Percentiles rank a stretch among this genome's conserved stretches.
Conservation (phyloP, 805 yeast genomes). For the Cyberlindnera meyerae region DNA sequence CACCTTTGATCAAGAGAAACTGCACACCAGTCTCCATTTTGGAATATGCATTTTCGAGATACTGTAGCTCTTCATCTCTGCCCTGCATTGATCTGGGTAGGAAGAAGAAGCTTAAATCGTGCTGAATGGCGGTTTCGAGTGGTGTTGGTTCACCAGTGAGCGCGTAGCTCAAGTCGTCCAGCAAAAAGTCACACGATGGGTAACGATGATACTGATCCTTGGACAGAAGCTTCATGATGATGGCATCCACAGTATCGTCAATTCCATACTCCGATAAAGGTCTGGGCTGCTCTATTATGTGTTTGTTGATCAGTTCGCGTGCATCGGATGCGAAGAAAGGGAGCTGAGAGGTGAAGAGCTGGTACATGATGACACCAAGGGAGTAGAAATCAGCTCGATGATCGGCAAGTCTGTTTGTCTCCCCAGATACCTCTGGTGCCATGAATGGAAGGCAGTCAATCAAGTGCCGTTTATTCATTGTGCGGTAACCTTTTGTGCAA, state of each 20-base stretch:
- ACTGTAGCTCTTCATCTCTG: slow-evolving; percentile 22
- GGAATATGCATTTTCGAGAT: slow-evolving; percentile 22
- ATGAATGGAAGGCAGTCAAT: slow-evolving; percentile 40
- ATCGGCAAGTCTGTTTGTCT: slow-evolving; percentile 35
- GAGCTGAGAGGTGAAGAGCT: slow-evolving; percentile 38
- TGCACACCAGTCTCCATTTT: slow-evolving; percentile 21
- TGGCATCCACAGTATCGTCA: slow-evolving; percentile 29
- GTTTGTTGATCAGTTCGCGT: slow-evolving; percentile 35
- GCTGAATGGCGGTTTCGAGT: slow-evolving; percentile 12
- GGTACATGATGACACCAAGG: slow-evolving; percentile 46
- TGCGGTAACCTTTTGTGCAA: slow-evolving; percentile 37
- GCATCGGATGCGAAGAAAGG: slow-evolving; percentile 41
- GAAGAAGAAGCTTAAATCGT: slow-evolving; percentile 1
- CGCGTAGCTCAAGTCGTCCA: slow-evolving; percentile 31
- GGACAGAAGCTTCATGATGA: slow-evolving; percentile 39
- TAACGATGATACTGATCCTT: slow-evolving; percentile 39
- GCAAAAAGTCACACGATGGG: slow-evolving; percentile 29
- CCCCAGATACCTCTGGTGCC: slow-evolving; percentile 47
- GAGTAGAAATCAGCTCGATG: slow-evolving; percentile 45
- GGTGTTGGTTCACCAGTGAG: slow-evolving; percentile 5
- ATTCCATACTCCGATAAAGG: slow-evolving; percentile 29
- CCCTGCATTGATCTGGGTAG: slow-evolving; percentile 29
- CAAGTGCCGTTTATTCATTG: slow-evolving; percentile 34
- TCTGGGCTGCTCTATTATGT: slow-evolving; percentile 37
- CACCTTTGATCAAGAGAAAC: slow-evolving; percentile 35